Percentiles rank a stretch among this genome's conserved stretches.
phyloP scores from a whole-genome alignment of 1,284 basidiomycete species.

The Porogramme epimiltina region DNA sequence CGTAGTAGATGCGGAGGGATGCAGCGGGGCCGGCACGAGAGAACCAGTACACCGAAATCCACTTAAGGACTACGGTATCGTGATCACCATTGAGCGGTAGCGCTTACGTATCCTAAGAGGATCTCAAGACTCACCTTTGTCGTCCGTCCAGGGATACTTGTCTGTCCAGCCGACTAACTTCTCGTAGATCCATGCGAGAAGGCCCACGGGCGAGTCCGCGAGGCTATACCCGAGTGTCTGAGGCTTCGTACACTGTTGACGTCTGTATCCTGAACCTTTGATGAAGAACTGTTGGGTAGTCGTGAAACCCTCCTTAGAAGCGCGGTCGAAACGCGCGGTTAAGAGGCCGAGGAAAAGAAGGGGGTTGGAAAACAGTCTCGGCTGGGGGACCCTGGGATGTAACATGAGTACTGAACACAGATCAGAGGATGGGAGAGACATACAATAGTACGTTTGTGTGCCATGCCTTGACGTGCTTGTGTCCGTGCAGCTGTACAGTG shows the following conservation, averaged over 20 bases:
- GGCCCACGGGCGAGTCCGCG: constrained; percentile 54
- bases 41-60: constrained; percentile 56
- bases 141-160: constrained; percentile 48
- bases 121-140: constrained; percentile 40
- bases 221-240: constrained; percentile 60
- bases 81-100: no score
- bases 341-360: neutral
- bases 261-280: neutral
- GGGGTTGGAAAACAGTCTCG: neutral
- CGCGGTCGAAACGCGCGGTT: neutral
- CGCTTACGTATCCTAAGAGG: neutral
- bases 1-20: constrained; percentile 57
- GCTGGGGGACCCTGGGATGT: constrained; percentile 4
- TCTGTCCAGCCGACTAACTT: constrained; percentile 58
- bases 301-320: neutral
- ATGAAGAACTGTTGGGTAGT: neutral
- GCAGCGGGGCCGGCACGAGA: constrained; percentile 55
- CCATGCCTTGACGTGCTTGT: constrained; percentile 22
- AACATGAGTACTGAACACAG: no score
- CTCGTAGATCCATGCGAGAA: constrained; percentile 64
- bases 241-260: constrained; percentile 40
- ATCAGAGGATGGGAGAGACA: no score
- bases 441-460: constrained; percentile 18
- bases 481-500: neutral
- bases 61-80: neutral